Evolutionary conservation across 78 protist genomes (phyloP), one percentile per base, ranked within the genome.

Genomic region (Pigoraptor vietnamica): DNA sequence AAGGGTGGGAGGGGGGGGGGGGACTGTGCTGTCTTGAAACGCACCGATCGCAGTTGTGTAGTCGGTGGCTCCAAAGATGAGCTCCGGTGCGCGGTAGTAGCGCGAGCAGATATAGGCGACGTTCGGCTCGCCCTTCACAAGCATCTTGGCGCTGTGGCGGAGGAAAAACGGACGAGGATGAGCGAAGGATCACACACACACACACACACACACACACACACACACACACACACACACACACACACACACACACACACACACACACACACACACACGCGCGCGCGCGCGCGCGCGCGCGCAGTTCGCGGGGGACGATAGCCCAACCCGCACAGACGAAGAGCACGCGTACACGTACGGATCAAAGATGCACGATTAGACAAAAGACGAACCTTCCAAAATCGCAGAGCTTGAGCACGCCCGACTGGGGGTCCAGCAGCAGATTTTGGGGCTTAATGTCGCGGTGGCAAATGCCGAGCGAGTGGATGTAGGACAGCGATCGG

Each of bases 21-120:
- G 23, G 24, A 90, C 24, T 56, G 24, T 24, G 21, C 33, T 23
- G 37, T 86, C 96, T n/a, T n/a, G n/a, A n/a, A 94, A 95, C 37
- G 91, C 81, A 92, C 94, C 98, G 37, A 99, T 97, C 32, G 98
- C 87, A 0, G 97, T 90, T 0, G 99, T 95, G 96, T 99, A 99
- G 88, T 97, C 94, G 36, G 99, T 96, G 34, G 99, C 96, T 2
- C 99, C 99, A 79, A 99, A 98, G 79, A 99, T 97, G 88, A 99
- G 97, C 93, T 99, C 99, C 23, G 99, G 99, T 0, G 99, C 99
- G 38, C 99, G 96, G 93, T 99, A 99, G 96, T 98, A 99, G 37
- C 99, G 97, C 87, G 99, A 98, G 94, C 99, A 99, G 39, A 99
- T 99, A 97, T 99, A 99, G n/a, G 99, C 86, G 32, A 99, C 99